A percentile compares a stretch with the other conserved stretches of the same genome.
phyloP scores from a whole-genome alignment of 441 rosid species.

The Mallotus repandus region DNA sequence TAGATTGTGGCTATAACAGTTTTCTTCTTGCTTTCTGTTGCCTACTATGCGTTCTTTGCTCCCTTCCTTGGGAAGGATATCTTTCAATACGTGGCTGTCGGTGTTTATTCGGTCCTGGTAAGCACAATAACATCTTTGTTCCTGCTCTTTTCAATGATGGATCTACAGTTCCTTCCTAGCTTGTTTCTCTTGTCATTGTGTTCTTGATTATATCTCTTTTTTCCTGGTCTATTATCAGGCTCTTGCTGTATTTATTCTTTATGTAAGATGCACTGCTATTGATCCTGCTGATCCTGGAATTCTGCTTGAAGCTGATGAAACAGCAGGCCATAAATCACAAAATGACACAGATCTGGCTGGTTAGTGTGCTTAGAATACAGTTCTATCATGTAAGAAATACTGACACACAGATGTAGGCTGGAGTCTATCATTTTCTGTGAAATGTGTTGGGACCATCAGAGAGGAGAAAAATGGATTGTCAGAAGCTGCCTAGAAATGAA shows the following conservation, averaged over 20 bases:
- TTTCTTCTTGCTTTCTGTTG: slow-evolving; percentile 73
- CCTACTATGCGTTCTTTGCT: slow-evolving; percentile 91
- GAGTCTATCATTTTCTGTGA: not conserved
- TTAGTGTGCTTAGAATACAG: slow-evolving; percentile 26
- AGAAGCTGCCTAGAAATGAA: not conserved
- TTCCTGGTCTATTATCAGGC: slow-evolving; percentile 44
- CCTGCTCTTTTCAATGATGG: not conserved
- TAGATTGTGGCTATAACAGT: slow-evolving; percentile 92
- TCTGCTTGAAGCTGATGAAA: slow-evolving; percentile 51
- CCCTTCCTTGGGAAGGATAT: slow-evolving; percentile 79
- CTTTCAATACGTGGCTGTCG: slow-evolving; percentile 58
- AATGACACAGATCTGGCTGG: slow-evolving; percentile 43
- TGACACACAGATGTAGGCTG: slow-evolving; percentile 1
- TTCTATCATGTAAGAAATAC: slow-evolving; percentile 10
- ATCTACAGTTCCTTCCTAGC: not conserved
- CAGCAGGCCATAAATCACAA: slow-evolving; percentile 56
- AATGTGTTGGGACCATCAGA: slow-evolving; percentile 1
- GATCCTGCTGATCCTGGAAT: slow-evolving; percentile 98
- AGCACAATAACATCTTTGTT: slow-evolving; percentile 17
- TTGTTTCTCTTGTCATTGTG: not conserved
- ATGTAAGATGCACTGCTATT: slow-evolving; percentile 84
- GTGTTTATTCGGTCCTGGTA: slow-evolving; percentile 84
- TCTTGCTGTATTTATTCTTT: slow-evolving; percentile 67
- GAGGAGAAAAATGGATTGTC: not conserved
- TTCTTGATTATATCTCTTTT: slow-evolving; percentile 17